A percentile compares a stretch with the other conserved stretches of the same genome.
These are phyloP conservation scores for Thamnidium elegans DNA, from an alignment of 192 early-diverging fungal species.

Conservation along the genomic window DNA sequence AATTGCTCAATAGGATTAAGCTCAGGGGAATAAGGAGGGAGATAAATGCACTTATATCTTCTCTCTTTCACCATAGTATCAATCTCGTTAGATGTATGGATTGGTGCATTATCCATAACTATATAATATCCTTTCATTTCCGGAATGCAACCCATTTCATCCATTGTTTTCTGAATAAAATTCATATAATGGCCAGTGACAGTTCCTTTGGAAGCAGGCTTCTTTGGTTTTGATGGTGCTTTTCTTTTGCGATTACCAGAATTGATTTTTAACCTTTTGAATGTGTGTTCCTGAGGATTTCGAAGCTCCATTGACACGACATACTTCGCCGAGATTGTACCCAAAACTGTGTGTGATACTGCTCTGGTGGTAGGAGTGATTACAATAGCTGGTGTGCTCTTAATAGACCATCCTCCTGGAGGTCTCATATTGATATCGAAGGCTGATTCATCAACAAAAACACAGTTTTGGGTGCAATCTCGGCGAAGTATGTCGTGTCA, in stretches of 20 bases:
- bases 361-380: constrained; percentile 8
- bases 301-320: constrained; percentile 12
- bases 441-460: constrained; percentile 20
- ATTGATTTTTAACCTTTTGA: constrained; percentile 9
- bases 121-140: constrained; percentile 30
- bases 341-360: constrained; percentile 12
- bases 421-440: constrained; percentile 18
- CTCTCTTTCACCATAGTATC: constrained; percentile 1
- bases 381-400: constrained; percentile 1
- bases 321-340: constrained; percentile 11
- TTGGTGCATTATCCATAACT: constrained; percentile 28
- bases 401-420: constrained; percentile 7
- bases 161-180: constrained; percentile 15
- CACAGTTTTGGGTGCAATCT: constrained; percentile 18
- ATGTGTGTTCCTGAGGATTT: constrained; percentile 11
- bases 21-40: constrained; percentile 22
- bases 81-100: constrained; percentile 12
- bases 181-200: constrained; percentile 4
- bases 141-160: constrained; percentile 12
- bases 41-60: constrained; percentile 15
- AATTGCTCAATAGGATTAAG: constrained; percentile 26
- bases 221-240: constrained; percentile 12
- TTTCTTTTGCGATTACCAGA: constrained; percentile 5
- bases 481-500: constrained; percentile 9
- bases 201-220: constrained; percentile 6